Evolutionary conservation across 2,329 filamentous ascomycete species (phyloP), one percentile per base, ranked within the genome.

Genomic region (Pyricularia sp.): DNA sequence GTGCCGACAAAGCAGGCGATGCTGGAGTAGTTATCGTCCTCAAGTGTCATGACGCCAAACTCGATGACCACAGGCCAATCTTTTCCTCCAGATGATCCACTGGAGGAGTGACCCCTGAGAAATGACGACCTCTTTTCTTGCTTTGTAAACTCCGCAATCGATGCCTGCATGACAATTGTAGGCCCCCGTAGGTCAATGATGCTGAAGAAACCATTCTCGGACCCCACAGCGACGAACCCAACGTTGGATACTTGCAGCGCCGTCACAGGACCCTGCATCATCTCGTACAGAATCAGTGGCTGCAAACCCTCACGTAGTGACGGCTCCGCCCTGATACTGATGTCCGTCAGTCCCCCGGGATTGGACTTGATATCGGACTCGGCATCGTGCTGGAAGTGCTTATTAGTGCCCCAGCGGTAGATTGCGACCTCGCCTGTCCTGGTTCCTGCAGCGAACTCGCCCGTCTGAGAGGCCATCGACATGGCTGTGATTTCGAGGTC

Each of bases 21-120:
- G 75, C 93, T 97, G 1, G 95, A 98, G 77, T 97, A 99, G 72
- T 92, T 89, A 75, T 98, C 94, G n/a, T 90, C 92, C 63, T 98
- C 95, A 4, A 97, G 81, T 3, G 92, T 96, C 88, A 99, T 90
- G 65, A 97, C 92, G 68, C 92, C 93, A 80, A 98, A 99, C 75
- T 97, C 92, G 31, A 98, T 88, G 33, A 83, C 85, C 0, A 92
- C 93, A 0, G 92, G 88, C 86, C 89, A 96, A 75, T 97, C 94
- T 65, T 84, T 84, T 3, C 74, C 71, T 28, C 25, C 64, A n/a
- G 23, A 28, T 2, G 25, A 28, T 6, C 28, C 25, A 1, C 81
- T 76, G 31, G 82, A 50, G 33, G 66, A 85, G 69, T 83, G 84
- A 14, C 81, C 81, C 78, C 84, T 86, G 70, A 89, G 83, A 74